Evolutionary conservation across 2,329 filamentous ascomycete species (phyloP).

Genomic region (Didymella exigua): DNA sequence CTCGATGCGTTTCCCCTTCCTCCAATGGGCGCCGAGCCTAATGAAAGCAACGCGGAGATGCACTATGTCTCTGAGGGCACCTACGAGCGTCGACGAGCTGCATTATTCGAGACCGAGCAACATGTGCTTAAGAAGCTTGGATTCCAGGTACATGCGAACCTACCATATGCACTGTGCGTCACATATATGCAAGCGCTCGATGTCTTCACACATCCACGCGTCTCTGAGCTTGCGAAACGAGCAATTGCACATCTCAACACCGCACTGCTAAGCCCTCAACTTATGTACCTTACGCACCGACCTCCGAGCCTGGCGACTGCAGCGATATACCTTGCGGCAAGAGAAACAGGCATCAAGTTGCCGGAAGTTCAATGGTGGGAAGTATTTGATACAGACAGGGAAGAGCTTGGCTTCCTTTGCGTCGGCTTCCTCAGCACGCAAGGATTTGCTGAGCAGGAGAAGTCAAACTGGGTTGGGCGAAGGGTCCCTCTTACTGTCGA

Average conservation of each 20-base stretch:
- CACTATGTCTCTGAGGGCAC: slow-evolving; percentile 73
- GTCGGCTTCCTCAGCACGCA: slow-evolving; percentile 82
- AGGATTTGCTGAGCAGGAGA: slow-evolving; percentile 68
- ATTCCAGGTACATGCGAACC: slow-evolving; percentile 82
- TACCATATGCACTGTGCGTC: slow-evolving; percentile 84
- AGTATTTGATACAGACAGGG: slow-evolving; percentile 92
- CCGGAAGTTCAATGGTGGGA: slow-evolving; percentile 95
- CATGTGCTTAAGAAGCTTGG: slow-evolving; percentile 75
- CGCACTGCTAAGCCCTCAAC: slow-evolving; percentile 82
- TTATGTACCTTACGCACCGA: slow-evolving; percentile 91
- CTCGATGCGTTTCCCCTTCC: slow-evolving; percentile 66
- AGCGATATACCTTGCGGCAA: slow-evolving; percentile 86
- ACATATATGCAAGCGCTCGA: slow-evolving; percentile 93
- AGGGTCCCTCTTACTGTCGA: slow-evolving; percentile 65
- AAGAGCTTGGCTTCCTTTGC: slow-evolving; percentile 91
- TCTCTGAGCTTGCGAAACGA: slow-evolving; percentile 64
- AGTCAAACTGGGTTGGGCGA: slow-evolving; percentile 56
- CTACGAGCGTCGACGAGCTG: slow-evolving; percentile 67
- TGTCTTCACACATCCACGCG: slow-evolving; percentile 57
- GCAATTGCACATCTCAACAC: slow-evolving; percentile 83
- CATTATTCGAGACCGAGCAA: slow-evolving; percentile 75
- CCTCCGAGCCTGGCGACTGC: slow-evolving; percentile 83
- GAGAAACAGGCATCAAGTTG: slow-evolving; percentile 76
- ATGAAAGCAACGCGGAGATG: slow-evolving; percentile 31
- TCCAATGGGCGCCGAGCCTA: slow-evolving; percentile 60